Base-by-base conservation (phyloP, 2,329 filamentous ascomycete genomes). In the Fusarium lyarnte region DNA sequence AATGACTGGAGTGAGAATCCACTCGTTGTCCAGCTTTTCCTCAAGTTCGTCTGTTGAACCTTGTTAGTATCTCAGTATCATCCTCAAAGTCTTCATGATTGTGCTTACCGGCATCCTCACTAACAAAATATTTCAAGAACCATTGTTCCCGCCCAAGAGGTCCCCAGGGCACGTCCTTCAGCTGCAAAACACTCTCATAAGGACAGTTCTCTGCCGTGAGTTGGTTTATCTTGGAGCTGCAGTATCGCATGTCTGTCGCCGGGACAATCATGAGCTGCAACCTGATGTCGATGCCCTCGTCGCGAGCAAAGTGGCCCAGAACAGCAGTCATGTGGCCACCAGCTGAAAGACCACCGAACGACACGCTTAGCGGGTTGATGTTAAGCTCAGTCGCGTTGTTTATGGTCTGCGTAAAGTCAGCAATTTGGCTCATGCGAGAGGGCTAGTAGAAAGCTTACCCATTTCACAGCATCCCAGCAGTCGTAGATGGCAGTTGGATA, bases 81-180 rank as follows among this genome's bases (percentile, higher is more conserved):
- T 3, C 0, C 16, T 9, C 7, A 4, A 0, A 14, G 1, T 2
- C 0, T 3, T 2, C 2, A 4, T 5, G 0, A 3, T 16, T 12
- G 3, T 21, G 8, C 60, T 38, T 16, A 63, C 60, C 31, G 8
- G 54, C 17, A 2, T 61, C 23, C 10, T 63, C 16, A n/a, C 43
- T 6, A 2, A 63, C 43, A 1, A 31, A 63, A 9, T 63, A 51
- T 9, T 21, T 63, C 17, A 63, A 17, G 31, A 60, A 63, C 60
- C 60, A 60, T 4, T 60, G n/a, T 0, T 63, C 60, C 8, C 60
- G 29, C 6, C 54, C 54, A 0, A 61, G 25, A 36, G 54, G 43
- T 9, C 60, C 60, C 60, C 54, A 63, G 10, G 60, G 60, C 3
- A 63, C 13, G 10, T 43, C 31, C 1, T 43, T 35, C 0, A 63